These are phyloP conservation scores for Tuber aestivum DNA, from an alignment of 495 filamentous ascomycete genomes.

Conservation along the genomic window DNA sequence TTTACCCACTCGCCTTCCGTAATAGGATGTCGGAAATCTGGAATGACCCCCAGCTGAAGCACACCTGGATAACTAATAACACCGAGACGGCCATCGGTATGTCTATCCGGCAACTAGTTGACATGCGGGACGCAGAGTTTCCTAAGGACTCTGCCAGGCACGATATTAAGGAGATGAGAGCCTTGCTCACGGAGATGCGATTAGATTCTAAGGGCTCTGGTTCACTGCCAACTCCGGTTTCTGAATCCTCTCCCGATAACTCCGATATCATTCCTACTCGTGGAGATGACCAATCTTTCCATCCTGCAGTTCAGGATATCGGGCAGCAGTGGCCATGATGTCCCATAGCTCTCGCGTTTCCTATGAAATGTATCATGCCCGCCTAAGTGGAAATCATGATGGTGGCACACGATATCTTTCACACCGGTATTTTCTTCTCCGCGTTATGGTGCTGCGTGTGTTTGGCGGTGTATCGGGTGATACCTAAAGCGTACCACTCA, in stretches of 20 bases:
- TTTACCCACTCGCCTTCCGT: constrained; percentile 70
- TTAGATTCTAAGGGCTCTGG: constrained; percentile 40
- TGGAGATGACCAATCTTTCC: constrained; percentile 26
- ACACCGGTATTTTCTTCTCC: neutral
- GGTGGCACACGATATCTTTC: constrained; percentile 4
- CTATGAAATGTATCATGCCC: constrained; percentile 1
- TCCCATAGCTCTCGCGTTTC: neutral
- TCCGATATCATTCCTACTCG: constrained; percentile 8
- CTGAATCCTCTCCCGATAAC: constrained; percentile 29
- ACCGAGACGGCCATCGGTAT: constrained; percentile 41
- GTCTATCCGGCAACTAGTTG: constrained; percentile 40
- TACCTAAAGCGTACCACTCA: constrained; percentile 1
- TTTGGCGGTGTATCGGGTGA: neutral
- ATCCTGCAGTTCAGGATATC: constrained; percentile 19
- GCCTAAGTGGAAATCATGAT: neutral
- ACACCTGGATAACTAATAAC: constrained; percentile 40
- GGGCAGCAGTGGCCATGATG: constrained; percentile 26
- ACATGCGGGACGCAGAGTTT: constrained; percentile 39
- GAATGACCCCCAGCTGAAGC: constrained; percentile 38
- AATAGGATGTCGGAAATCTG: constrained; percentile 63
- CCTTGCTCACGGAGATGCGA: constrained; percentile 36
- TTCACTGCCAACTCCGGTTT: constrained; percentile 32
- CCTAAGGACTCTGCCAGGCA: constrained; percentile 31
- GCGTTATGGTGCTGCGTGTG: neutral
- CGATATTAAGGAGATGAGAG: constrained; percentile 40